These are phyloP conservation scores for Acacia melanoxylon DNA, from an alignment of 306 rosid genomes.

Conservation along the genomic window DNA sequence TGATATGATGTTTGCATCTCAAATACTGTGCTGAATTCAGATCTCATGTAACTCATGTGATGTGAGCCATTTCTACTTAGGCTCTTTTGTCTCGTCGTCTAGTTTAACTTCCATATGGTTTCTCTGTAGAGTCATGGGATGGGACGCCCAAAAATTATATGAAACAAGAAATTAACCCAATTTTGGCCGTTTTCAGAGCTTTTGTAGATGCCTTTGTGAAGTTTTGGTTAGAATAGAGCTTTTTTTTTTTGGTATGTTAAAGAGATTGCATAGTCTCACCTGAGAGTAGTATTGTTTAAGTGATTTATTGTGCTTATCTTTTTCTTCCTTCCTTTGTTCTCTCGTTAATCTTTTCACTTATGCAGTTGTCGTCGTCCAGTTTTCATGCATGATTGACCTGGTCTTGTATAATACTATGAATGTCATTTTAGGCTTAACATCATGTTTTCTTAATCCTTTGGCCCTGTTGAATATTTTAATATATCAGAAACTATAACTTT, in stretches of 20 bases:
- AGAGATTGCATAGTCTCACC: constrained; percentile 26
- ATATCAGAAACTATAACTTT: not conserved
- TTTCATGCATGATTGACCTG: not conserved
- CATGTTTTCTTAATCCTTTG: not conserved
- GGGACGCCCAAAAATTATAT: constrained; percentile 40
- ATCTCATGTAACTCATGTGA: constrained; percentile 3
- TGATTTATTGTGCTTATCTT: not conserved
- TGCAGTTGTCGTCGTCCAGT: not conserved
- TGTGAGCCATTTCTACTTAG: constrained; percentile 14
- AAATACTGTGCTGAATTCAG: not conserved
- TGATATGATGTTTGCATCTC: constrained; percentile 19
- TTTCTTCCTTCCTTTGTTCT: not conserved
- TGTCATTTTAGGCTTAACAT: not conserved
- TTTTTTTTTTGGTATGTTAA: constrained; percentile 8
- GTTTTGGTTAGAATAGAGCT: constrained; percentile 71
- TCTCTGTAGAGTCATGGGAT: constrained; percentile 88
- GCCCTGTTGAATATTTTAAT: not conserved
- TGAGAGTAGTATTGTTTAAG: not conserved
- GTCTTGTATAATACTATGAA: not conserved
- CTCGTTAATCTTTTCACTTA: not conserved
- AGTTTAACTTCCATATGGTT: constrained; percentile 22
- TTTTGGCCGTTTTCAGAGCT: constrained; percentile 54
- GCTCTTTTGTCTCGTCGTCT: constrained; percentile 3
- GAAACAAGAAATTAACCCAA: constrained; percentile 54
- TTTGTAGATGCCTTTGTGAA: constrained; percentile 61